Base-by-base conservation (phyloP, 768 basidiomycete species). In the Russula earlei region DNA sequence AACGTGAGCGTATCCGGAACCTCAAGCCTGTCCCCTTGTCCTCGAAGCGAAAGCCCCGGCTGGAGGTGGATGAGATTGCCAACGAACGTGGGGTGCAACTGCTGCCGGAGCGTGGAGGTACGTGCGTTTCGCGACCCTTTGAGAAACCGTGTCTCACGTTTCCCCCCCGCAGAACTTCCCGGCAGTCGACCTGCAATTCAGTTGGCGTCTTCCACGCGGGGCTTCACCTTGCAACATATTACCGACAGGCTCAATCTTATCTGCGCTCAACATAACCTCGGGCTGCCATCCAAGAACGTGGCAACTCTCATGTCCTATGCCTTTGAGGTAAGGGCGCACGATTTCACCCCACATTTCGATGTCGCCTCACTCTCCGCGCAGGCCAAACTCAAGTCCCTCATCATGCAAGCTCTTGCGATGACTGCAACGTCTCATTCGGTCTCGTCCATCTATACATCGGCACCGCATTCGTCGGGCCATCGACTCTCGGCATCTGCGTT, bases 371-470 rank as follows among this genome's bases (percentile, higher is more conserved):
- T 27, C 3, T 37, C 2, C 34, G 24, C 33, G 15, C 58, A 89
- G 87, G 85, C 85, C 17, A 87, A 88, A 66, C 75, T 91, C 4
- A 91, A 91, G 65, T 85, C 90, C 55, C 78, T 91, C 25, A 84
- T 91, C 60, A 87, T 84, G 1, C 86, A 86, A 62, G 86, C 88
- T 5, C 68, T 91, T 29, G 84, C 87, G 3, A 72, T 90, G 10
- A 89, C 87, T 2, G 81, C 86, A 0, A 77, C 82, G 8, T 90
- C 88, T 6, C 80, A 84, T 62, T 81, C 85, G 27, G 83, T 89
- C 62, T 78, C 83, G 7, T 90, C 88, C 45, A 88, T 91, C 46
- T 75, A 74, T 10, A 81, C 85, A 0, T 81, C 85, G 15, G 61
- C 60, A 4, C 68, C 70, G n/a, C 70, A 68, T 52, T 70, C 65